Evolutionary conservation across 345 rosid genomes (phyloP).

Genomic region (Rhodamnia rubescens): DNA sequence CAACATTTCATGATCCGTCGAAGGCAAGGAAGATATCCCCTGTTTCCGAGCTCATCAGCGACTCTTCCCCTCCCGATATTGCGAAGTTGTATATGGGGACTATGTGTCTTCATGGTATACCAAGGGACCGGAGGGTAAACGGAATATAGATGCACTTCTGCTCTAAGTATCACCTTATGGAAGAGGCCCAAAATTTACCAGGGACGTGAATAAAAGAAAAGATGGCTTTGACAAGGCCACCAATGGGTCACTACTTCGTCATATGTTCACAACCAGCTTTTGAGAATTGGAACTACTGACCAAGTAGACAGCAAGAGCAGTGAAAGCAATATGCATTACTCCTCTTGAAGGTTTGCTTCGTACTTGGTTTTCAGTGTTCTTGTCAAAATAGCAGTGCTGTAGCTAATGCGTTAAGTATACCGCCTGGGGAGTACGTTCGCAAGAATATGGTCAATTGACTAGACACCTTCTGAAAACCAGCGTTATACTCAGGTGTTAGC

Average conservation of each 20-base stretch:
- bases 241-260: neutral
- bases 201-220: neutral
- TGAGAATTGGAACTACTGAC: neutral
- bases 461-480: too few relatives aligned
- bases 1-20: constrained; percentile 83
- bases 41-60: constrained; percentile 27
- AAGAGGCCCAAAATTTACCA: neutral
- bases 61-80: constrained; percentile 30
- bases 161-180: neutral
- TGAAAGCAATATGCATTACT: neutral
- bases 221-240: neutral
- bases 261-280: neutral
- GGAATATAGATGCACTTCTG: constrained; percentile 57
- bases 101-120: constrained; percentile 75
- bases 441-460: too few relatives aligned
- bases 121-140: constrained; percentile 72
- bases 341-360: neutral
- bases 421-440: too few relatives aligned
- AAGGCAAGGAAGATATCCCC: constrained; percentile 54
- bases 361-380: neutral
- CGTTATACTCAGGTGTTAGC: neutral
- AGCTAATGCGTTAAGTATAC: too few relatives aligned
- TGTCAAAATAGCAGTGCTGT: too few relatives aligned
- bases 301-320: neutral
- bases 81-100: constrained; percentile 45